Conservation (phyloP, 331 rosid species). For the Phaseolus coccineus region DNA sequence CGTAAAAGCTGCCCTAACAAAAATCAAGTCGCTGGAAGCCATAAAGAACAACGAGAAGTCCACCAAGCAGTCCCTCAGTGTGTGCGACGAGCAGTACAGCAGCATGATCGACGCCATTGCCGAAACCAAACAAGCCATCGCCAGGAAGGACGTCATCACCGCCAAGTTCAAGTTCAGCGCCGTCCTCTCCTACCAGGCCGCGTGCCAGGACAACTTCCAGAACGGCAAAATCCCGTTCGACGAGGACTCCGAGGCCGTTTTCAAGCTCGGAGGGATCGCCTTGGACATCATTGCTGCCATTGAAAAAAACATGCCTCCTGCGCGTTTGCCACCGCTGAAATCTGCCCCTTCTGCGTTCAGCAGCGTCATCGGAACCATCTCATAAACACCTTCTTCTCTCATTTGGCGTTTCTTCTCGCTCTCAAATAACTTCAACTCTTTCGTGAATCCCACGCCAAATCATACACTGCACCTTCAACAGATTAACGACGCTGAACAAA, state of each 20-base stretch:
- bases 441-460: too few relatives aligned
- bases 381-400: background rate
- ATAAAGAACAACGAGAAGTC: rapidly evolving
- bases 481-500: too few relatives aligned
- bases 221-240: background rate
- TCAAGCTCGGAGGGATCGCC: constrained; percentile 42
- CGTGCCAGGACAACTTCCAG: constrained; percentile 43
- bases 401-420: too few relatives aligned
- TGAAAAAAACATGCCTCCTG: background rate
- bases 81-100: constrained; percentile 27
- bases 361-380: constrained; percentile 28
- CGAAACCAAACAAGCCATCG: background rate
- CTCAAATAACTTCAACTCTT: too few relatives aligned
- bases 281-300: constrained; percentile 42
- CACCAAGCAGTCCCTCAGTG: background rate
- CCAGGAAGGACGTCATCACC: background rate
- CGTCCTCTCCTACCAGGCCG: constrained; percentile 21
- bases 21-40: background rate
- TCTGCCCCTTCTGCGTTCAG: constrained; percentile 16
- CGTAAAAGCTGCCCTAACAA: background rate
- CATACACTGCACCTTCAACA: too few relatives aligned
- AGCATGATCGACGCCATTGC: constrained; percentile 38
- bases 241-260: background rate
- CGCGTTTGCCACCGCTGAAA: too few relatives aligned
- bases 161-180: constrained; percentile 41